Base-by-base conservation (phyloP, 257 asterid species). In the Fraxinus excelsior region DNA sequence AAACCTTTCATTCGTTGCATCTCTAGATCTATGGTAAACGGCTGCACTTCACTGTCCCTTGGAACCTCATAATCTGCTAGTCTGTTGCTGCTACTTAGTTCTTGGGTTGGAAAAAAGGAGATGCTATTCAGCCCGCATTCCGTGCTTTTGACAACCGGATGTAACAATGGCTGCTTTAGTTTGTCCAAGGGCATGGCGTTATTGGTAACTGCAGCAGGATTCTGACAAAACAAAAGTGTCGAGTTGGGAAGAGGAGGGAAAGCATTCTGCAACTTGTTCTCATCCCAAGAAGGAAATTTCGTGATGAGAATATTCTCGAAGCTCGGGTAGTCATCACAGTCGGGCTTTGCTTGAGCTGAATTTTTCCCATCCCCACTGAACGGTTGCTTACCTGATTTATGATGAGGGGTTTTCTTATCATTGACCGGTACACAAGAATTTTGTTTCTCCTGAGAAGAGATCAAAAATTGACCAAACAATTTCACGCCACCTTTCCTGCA, bases 391-490 rank as follows among this genome's bases (percentile, higher is more conserved):
- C 79, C 86, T 31, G 80, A 56, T 78, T 83, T 85, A 25, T 73
- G 76, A 73, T 81, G 81, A 80, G 75, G 90, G 71, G 60, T 85
- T 38, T 49, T 71, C 46, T 70, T 69, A 51, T 84, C 88, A 40
- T 80, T 84, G 76, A 58, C 73, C 34, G 40, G 79, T 42, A 16
- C 37, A 64, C 78, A 58, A 38, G 81, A 84, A 78, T 77, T 84
- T 18, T 90, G 76, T 72, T 84, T 87, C 78, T 83, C 90, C 69
- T 86, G 90, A 38, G 91, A 76, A 5, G 93, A 82, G 51, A 91
- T 82, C 44, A 93, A 88, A 75, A 96, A 88, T 86, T 93, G 91
- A 70, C 99, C 99, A 68, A 96, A 96, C 78, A 96, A 83, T 86
- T 93, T 96, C 73, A 96, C 89, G 78, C 93, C 96, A 58, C 97